Base-by-base conservation (phyloP, 2,329 filamentous ascomycete species). In the Sporothrix inflata region DNA sequence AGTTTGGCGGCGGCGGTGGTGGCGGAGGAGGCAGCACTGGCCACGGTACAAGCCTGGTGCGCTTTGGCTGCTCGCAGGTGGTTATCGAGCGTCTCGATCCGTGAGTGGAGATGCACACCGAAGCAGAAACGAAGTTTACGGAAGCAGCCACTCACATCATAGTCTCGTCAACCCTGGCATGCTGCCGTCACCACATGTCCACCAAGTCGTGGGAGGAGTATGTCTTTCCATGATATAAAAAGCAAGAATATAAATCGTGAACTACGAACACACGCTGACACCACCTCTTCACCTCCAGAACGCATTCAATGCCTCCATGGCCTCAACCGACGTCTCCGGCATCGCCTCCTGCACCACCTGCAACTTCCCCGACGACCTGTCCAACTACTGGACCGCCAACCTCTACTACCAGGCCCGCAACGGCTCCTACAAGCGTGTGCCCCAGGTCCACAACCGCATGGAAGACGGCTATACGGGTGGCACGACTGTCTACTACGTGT, bases 371-470 rank as follows among this genome's bases (percentile, higher is more conserved):
- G 80, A 84, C 76, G 82, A 84, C 77, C 79, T 80, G 76, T 83
- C 81, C 78, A 84, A 84, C 81, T 84, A 84, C 80, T 84, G 83
- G 82, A 84, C 82, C 19, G 81, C 82, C 73, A 81, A 83, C 76
- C 80, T 84, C 79, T 84, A 83, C 79, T 84, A 82, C 80, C 80
- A 81, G 76, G 77, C 79, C 70, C 79, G 77, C 77, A 84, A 84
- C 78, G 82, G 82, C 70, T 81, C 79, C 71, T 83, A 81, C 77
- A 79, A 81, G 75, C 82, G 82, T 69, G 81, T 84, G 51, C 82
- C 82, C 40, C 83, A 84, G 77, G 78, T 81, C 73, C 82, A 82
- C 76, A 83, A 83, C 77, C 82, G 82, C 71, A 82, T 82, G 1
- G 82, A 82, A 2, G 82, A 84, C 77, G 83, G 82, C 75, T 82